Conservation (phyloP, 2,329 filamentous ascomycete species). For the Colletotrichum sp. region DNA sequence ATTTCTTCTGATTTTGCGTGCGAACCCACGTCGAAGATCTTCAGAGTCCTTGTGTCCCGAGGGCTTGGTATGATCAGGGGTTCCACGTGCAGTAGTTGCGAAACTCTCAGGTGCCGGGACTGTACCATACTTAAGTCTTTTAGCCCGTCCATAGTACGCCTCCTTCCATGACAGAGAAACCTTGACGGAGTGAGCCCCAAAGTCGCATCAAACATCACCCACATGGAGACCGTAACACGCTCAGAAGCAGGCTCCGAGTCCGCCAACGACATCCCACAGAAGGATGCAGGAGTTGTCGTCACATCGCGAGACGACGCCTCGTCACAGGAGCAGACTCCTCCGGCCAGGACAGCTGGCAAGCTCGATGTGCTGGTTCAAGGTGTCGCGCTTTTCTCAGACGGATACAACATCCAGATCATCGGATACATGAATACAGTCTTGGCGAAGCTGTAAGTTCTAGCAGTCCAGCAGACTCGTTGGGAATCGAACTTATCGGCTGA, state of each 20-base stretch:
- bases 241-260: neutral
- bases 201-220: neutral
- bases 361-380: constrained; percentile 31
- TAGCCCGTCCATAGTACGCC: too few relatives aligned
- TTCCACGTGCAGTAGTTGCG: neutral
- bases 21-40: neutral
- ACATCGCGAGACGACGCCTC: neutral
- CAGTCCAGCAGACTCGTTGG: fast-evolving
- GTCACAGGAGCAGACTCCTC: neutral
- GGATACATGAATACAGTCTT: constrained; percentile 37
- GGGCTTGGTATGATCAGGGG: neutral
- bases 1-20: neutral
- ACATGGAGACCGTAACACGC: neutral
- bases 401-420: constrained; percentile 39
- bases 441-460: constrained; percentile 24
- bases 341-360: neutral
- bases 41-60: neutral
- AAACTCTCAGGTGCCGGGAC: neutral
- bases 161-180: too few relatives aligned
- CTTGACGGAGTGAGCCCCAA: neutral
- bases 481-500: neutral
- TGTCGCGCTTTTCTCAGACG: constrained; percentile 35
- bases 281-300: neutral
- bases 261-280: neutral
- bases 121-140: neutral